A percentile compares a stretch with the other conserved stretches of the same genome.
These are phyloP conservation scores for Tolypocladium endophyticum DNA, from an alignment of 2,329 filamentous ascomycete genomes.

Conservation along the genomic window DNA sequence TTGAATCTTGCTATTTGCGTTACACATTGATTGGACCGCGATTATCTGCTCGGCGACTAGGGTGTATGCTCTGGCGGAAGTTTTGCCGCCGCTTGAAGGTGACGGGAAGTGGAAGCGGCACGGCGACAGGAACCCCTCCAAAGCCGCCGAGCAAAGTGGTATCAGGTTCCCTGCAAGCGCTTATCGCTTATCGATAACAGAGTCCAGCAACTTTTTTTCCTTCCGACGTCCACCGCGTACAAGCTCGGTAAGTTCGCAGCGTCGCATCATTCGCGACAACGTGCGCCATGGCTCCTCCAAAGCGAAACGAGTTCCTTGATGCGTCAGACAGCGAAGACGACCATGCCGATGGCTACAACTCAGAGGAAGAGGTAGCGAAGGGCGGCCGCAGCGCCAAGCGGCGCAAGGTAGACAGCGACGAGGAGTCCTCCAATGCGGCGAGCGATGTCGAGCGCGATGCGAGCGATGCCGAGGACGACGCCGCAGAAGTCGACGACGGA, in stretches of 20 bases:
- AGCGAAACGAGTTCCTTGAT: conserved; percentile 63
- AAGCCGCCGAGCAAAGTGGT: background rate
- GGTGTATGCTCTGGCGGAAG: background rate
- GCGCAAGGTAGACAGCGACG: conserved; percentile 41
- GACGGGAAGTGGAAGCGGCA: background rate
- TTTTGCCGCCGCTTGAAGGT: background rate
- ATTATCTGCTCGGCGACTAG: background rate
- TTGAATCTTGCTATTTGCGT: background rate
- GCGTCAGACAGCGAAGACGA: conserved; percentile 48
- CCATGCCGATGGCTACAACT: conserved; percentile 50
- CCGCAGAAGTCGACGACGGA: conserved; percentile 11
- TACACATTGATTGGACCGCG: background rate
- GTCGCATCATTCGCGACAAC: background rate
- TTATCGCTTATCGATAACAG: background rate
- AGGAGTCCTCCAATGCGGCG: conserved; percentile 22
- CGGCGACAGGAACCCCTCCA: background rate
- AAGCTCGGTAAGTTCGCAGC: background rate
- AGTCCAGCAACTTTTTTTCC: conserved; percentile 1
- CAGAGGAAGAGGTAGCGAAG: conserved; percentile 59
- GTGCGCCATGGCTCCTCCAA: conserved; percentile 51
- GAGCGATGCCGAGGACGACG: conserved; percentile 13
- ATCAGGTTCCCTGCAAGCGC: background rate
- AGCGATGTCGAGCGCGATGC: conserved; percentile 23
- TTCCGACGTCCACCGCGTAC: background rate
- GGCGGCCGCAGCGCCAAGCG: conserved; percentile 53